phyloP scores from a whole-genome alignment of 2,329 filamentous ascomycete genomes.

The Sporothrix mexicana region DNA sequence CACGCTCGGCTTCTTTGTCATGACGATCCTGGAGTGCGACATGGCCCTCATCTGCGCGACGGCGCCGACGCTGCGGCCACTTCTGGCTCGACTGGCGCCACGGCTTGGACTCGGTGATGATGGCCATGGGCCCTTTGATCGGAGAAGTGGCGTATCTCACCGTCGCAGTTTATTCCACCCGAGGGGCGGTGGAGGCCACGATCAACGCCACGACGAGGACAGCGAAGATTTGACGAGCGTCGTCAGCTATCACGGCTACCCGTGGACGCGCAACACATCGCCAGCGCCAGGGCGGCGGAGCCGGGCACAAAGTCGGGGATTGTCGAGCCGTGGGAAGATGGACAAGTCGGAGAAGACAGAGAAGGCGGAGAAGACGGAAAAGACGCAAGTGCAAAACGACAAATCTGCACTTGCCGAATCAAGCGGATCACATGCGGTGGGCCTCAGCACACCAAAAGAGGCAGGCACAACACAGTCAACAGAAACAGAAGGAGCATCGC shows the following conservation, averaged over 20 bases:
- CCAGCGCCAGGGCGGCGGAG: slow-evolving; percentile 12
- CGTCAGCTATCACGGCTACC: slow-evolving; percentile 45
- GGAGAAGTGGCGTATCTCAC: neutral
- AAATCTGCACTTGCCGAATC: neutral
- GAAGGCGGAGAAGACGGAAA: too few relatives aligned
- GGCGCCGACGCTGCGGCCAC: slow-evolving; percentile 44
- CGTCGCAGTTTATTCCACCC: slow-evolving; percentile 12
- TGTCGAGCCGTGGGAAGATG: neutral
- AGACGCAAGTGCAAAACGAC: neutral
- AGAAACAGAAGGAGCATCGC: too few relatives aligned
- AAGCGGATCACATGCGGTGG: neutral
- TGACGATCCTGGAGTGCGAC: slow-evolving; percentile 48
- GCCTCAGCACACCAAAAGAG: neutral
- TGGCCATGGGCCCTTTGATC: neutral
- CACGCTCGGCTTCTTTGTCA: slow-evolving; percentile 46
- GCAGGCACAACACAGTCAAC: neutral
- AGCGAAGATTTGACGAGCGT: slow-evolving; percentile 43
- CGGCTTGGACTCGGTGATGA: slow-evolving; percentile 38
- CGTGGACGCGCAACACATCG: slow-evolving; percentile 41
- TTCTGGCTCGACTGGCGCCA: slow-evolving; percentile 43
- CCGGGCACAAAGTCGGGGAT: slow-evolving; percentile 32
- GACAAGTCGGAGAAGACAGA: neutral
- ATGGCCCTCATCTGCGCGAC: slow-evolving; percentile 47
- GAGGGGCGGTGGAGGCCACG: too few relatives aligned
- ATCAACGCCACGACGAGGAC: slow-evolving; percentile 30